phyloP scores from a whole-genome alignment of 2,329 filamentous ascomycete species.

The Fusarium nanum region DNA sequence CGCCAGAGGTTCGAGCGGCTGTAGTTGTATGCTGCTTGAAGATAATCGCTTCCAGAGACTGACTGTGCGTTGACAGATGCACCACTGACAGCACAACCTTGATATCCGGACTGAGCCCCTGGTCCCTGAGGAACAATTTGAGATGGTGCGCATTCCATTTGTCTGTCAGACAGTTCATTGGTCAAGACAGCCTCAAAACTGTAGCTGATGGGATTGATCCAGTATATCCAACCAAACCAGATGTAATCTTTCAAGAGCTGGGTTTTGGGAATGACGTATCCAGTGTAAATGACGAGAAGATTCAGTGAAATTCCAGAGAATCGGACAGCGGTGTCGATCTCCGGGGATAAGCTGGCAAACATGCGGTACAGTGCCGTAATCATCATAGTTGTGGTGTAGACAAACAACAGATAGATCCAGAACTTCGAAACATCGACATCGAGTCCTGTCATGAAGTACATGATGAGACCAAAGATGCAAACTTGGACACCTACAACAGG shows the following conservation, averaged over 20 bases:
- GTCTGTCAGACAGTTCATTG: constrained; percentile 65
- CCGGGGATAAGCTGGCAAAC: constrained; percentile 67
- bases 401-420: constrained; percentile 73
- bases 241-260: constrained; percentile 68
- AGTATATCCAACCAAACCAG: constrained; percentile 77
- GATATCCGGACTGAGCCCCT: constrained; percentile 55
- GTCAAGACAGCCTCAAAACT: constrained; percentile 70
- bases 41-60: constrained; percentile 67
- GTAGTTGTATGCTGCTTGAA: constrained; percentile 62
- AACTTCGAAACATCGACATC: constrained; percentile 72
- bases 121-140: constrained; percentile 62
- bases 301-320: constrained; percentile 67
- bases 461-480: constrained; percentile 73
- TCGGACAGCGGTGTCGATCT: constrained; percentile 71
- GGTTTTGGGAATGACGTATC: constrained; percentile 69
- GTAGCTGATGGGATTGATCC: constrained; percentile 73
- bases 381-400: constrained; percentile 65
- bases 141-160: constrained; percentile 59
- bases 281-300: constrained; percentile 73
- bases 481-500: constrained; percentile 70
- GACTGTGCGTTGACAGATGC: constrained; percentile 48
- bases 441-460: constrained; percentile 83
- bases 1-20: constrained; percentile 39
- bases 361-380: constrained; percentile 66
- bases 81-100: constrained; percentile 67